phyloP scores from a whole-genome alignment of 306 rosid genomes.

The Medicago lupulina region DNA sequence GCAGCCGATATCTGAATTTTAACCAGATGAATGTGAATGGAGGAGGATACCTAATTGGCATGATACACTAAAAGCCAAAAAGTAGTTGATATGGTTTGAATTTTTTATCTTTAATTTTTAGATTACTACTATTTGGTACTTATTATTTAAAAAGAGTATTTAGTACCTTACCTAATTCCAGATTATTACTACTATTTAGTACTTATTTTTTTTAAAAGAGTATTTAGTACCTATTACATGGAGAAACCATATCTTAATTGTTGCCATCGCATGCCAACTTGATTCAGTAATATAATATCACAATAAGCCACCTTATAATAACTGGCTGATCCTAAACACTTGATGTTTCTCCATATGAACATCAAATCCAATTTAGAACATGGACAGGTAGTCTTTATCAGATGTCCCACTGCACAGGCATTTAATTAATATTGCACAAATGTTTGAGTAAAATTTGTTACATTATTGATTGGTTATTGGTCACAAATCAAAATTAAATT shows the following conservation, averaged over 20 bases:
- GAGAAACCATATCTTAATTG: background rate
- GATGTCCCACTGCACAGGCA: background rate
- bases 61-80: background rate
- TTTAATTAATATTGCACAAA: background rate
- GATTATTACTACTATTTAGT: too few species aligned
- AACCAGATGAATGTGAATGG: too few species aligned
- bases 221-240: background rate
- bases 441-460: background rate
- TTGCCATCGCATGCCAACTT: slow-evolving; percentile 10
- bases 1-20: too few species aligned
- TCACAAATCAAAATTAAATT: slow-evolving; percentile 27
- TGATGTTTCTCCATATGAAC: background rate
- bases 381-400: background rate
- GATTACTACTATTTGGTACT: background rate
- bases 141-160: too few species aligned
- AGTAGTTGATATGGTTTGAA: background rate
- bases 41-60: background rate
- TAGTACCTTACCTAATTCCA: too few species aligned
- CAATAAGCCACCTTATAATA: background rate
- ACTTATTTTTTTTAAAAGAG: background rate
- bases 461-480: slow-evolving; percentile 17
- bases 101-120: background rate
- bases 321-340: background rate
- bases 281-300: background rate
- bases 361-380: background rate